Evolutionary conservation across 768 basidiomycete genomes (phyloP), one percentile per base, ranked within the genome.

Genomic region (Rossbeevera mucosa): DNA sequence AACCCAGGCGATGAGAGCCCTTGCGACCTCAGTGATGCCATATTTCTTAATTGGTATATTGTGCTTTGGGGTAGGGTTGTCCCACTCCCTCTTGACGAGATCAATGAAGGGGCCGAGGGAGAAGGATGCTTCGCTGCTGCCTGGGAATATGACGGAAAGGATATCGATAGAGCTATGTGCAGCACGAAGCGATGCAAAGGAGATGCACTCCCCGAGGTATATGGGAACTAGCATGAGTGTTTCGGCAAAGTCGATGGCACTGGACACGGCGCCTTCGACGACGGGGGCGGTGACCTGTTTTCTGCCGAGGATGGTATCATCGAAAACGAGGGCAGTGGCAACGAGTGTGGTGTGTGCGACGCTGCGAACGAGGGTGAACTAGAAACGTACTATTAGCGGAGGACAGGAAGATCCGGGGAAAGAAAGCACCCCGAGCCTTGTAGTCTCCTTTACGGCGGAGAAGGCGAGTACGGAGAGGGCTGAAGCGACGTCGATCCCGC

Each of bases 1-100:
- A 5, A 85, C 85, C 88, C 89, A 92, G 1, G 82, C 88, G 7
- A 88, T 77, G 20, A 93, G 76, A 0, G 86, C 88, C 51, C 80
- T 76, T 18, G 80, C 80, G 13, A 89, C 77, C 52, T 87, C 80
- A 0, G 79, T 79, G 38, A 89, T 72, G 7, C 85, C 80, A 57
- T 80, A 86, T 40, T 77, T 77, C 54, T 76, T 80, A 59, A 74
- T 76, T 1, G 87, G 86, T 21, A 82, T 73, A 20, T 73, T 72
- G 12, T 78, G 75, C 24, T 77, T 78, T 13, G 73, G 71, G 7
- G 69, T 74, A 42, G 81, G 79, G 33, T 80, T 73, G 54, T 76
- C 74, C 85, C 87, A 87, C 71, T 93, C 90, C 33, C 85, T 74
- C 48, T 81, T 80, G n/a, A 92, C 88, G 28, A 93, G 81, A 28